Evolutionary conservation across 1,284 basidiomycete species (phyloP).

Genomic region (Xerocomus cyaneibrunnescens): DNA sequence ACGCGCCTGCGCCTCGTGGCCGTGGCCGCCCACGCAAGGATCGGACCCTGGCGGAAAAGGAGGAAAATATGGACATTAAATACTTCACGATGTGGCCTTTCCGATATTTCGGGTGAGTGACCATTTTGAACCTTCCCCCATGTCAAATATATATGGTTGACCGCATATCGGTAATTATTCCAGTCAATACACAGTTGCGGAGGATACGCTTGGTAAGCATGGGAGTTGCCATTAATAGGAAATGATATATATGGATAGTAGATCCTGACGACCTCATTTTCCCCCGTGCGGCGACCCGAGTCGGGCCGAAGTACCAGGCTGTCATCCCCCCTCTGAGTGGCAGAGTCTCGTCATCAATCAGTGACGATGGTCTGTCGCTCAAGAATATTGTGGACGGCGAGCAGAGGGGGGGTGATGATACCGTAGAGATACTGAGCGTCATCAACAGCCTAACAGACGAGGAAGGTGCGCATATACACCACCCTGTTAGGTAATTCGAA

Average conservation of each 20-base stretch:
- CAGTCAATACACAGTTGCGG: conserved; percentile 86
- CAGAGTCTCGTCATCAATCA: conserved; percentile 38
- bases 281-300: conserved; percentile 84
- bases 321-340: conserved; percentile 47
- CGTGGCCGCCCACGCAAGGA: conserved; percentile 76
- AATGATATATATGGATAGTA: conserved; percentile 35
- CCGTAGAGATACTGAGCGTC: conserved; percentile 67
- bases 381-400: conserved; percentile 31
- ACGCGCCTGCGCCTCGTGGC: conserved; percentile 62
- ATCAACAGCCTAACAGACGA: conserved; percentile 60
- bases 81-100: conserved; percentile 96
- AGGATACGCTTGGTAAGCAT: conserved; percentile 80
- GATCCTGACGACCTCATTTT: conserved; percentile 96
- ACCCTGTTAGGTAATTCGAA: conserved; percentile 16
- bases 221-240: conserved; percentile 21
- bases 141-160: conserved; percentile 7
- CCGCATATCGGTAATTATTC: conserved; percentile 15
- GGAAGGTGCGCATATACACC: conserved; percentile 52
- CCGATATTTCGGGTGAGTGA: conserved; percentile 88
- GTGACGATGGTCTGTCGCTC: conserved; percentile 19
- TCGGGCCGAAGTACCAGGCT: conserved; percentile 87
- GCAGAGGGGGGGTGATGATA: conserved; percentile 73
- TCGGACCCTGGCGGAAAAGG: conserved; percentile 62
- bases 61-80: conserved; percentile 74
- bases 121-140: neutral